Evolutionary conservation across 345 rosid genomes (phyloP), one percentile per base, ranked within the genome.

Genomic region (Eucalyptus pauciflora): DNA sequence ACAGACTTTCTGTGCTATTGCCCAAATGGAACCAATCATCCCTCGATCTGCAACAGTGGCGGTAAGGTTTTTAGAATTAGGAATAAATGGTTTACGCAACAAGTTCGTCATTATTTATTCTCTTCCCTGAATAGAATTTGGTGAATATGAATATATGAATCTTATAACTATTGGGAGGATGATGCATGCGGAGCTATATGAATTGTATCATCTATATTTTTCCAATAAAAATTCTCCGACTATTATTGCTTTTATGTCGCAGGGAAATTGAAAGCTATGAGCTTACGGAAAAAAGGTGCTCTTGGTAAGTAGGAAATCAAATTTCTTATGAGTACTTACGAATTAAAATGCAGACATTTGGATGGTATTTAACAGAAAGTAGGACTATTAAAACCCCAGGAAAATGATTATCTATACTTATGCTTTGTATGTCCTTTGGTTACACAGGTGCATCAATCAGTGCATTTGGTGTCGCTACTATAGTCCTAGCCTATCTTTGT

Each of bases 1-100:
- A 86, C 27, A 16, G 62, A 62, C 6, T 64, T 83, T 45, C 25
- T 56, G 13, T 91, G 93, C 89, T 92, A 81, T 64, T 92, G 93
- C 48, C 88, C 90, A 17, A 91, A 88, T 58, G 90, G 92, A 89
- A 13, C 89, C 50, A 88, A 87, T 25, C n/a, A 87, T 60, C 14
- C 67, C 67, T 1, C 2, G 14, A 13, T 10, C 14, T 58, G n/a
- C 64, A 25, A 58, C n/a, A 10, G 10, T 50, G 5, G 27, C 5
- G 27, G 62, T 58, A 58, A 24, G 64, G 64, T 58, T 58, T 10
- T 10, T 25, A 1, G n/a, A 58, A 58, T 10, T 25, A 58, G n/a
- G 13, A 58, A 10, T 24, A 8, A 25, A 58, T 1, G n/a, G 14
- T 25, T 58, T 3, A 58, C 5, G 64, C n/a, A 58, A 58, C 1